These are phyloP conservation scores for Aspergillus sp. DNA, from an alignment of 2,329 filamentous ascomycete genomes.

Conservation along the genomic window DNA sequence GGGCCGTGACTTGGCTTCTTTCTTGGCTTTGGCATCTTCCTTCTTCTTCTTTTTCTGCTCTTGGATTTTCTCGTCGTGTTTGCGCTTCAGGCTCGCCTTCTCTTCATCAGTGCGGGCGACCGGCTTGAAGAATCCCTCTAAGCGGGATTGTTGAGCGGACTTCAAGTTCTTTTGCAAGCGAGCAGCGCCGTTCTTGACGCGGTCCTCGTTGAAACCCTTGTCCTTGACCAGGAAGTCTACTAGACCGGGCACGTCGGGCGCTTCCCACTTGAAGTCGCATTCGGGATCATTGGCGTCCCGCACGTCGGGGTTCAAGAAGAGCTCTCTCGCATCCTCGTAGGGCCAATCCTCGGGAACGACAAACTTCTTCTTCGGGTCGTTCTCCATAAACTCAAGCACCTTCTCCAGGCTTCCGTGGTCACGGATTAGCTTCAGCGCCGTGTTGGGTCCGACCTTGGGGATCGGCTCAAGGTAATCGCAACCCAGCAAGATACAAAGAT, in stretches of 20 bases:
- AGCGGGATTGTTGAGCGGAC: conserved; percentile 81
- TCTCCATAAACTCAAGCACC: conserved; percentile 77
- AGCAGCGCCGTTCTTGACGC: conserved; percentile 76
- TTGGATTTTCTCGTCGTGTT: conserved; percentile 87
- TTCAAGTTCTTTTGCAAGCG: conserved; percentile 89
- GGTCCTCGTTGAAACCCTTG: conserved; percentile 96
- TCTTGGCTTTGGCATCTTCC: conserved; percentile 93
- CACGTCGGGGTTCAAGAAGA: conserved; percentile 92
- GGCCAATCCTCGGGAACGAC: conserved; percentile 95
- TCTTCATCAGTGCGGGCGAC: conserved; percentile 85
- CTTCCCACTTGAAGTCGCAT: conserved; percentile 98
- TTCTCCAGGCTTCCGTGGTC: conserved; percentile 87
- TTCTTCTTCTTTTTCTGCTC: conserved; percentile 95
- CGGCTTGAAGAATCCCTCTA: conserved; percentile 97
- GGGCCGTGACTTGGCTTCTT: conserved; percentile 83
- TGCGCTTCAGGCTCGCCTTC: conserved; percentile 83
- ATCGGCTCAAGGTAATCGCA: conserved; percentile 98
- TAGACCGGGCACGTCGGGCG: conserved; percentile 85
- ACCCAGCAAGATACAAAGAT: conserved; percentile 94
- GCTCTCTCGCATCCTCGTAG: conserved; percentile 82
- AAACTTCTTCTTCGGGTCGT: conserved; percentile 76
- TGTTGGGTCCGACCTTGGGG: conserved; percentile 88
- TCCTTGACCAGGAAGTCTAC: conserved; percentile 88
- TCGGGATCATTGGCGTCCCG: conserved; percentile 77
- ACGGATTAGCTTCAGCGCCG: conserved; percentile 89